Evolutionary conservation across 306 rosid genomes (phyloP), one percentile per base, ranked within the genome.

Genomic region (Ceratonia siliqua): DNA sequence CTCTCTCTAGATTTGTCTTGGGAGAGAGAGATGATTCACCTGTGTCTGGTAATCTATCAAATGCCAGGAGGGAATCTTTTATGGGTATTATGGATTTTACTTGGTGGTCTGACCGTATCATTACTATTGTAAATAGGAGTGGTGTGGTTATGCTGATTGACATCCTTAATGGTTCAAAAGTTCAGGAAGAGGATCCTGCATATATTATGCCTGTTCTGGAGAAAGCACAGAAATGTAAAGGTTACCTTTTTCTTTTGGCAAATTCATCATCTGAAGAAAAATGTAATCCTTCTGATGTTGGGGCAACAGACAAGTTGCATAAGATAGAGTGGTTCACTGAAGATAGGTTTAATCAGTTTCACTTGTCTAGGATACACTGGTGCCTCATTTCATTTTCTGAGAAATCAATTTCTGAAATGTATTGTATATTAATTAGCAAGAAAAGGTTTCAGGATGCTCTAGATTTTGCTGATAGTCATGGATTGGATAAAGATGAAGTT

Each of bases 61-160:
- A 66, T 74, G 88, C 68, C 71, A 79, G 68, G 15, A 65, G 56
- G 25, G 83, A 64, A 62, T 33, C 78, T 62, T 49, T 72, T 15
- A 33, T 45, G 53, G 88, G 76, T 70, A 55, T 80, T 82, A 85
- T 91, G 83, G 97, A 94, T 82, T 92, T 94, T 86, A 84, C 88
- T 42, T 94, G 99, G 99, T 92, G 96, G 99, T 83, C 87, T 78
- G 93, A 86, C 78, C 93, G 87, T 78, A 79, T 90, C 82, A 83
- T 94, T 78, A 73, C 92, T 52, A 54, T 80, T 82, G 87, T 88
- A 72, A 85, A 84, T 74, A 86, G 79, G 73, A 73, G 71, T 75
- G 95, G 97, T 12, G 28, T 73, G 81, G 84, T 89, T 72, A 68
- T 74, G 82, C 81, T 94, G 93, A 63, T 94, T 85, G 84, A 94